Base-by-base conservation (phyloP, 768 basidiomycete genomes). In the Daedalea quercina region DNA sequence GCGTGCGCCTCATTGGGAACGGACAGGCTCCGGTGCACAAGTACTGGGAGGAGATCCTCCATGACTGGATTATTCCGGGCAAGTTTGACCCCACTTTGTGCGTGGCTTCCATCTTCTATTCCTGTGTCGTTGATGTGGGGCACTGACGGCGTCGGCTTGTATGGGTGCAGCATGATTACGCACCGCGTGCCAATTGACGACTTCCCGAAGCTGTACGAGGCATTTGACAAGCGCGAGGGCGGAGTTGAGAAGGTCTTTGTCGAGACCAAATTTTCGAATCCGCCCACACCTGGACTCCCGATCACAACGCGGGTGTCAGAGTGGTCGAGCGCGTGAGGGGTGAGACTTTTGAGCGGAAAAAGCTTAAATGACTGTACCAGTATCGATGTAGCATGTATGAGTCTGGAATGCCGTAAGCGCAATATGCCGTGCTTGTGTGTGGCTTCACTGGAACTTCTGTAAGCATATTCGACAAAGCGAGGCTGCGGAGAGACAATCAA, bases 181-280 rank as follows among this genome's bases (percentile, higher is more conserved):
- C 80, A 82, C 62, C 76, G 82, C 33, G 78, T 84, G 1, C 70
- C 75, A 0, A 54, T 89, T n/a, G 84, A 88, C 25, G 85, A 89
- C 55, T 75, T 81, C 72, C 72, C 77, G 7, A 75, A 77, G 54
- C 69, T 88, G 1, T 90, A 90, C 63, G 67, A 64, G 9, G 78
- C 79, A 3, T 87, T 89, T 58, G 82, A 87, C 63, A 72, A 76
- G 53, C 75, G 81, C 7, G 55, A 66, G 42, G 69, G 56, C 8
- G 84, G 85, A 3, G 77, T 88, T 7, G 73, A 80, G 64, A 87
- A 87, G 66, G 85, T 87, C 1, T 90, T 89, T 59, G 82, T 91
- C 4, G 73, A 87, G 70, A 90, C 87, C 15, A 72, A 78, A 61
- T 75, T 74, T 59, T 73, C 71, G 9, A 59, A 59, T 34, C 70